Base-by-base conservation (phyloP, 208 protist species). In the Trypanosoma caninum region DNA sequence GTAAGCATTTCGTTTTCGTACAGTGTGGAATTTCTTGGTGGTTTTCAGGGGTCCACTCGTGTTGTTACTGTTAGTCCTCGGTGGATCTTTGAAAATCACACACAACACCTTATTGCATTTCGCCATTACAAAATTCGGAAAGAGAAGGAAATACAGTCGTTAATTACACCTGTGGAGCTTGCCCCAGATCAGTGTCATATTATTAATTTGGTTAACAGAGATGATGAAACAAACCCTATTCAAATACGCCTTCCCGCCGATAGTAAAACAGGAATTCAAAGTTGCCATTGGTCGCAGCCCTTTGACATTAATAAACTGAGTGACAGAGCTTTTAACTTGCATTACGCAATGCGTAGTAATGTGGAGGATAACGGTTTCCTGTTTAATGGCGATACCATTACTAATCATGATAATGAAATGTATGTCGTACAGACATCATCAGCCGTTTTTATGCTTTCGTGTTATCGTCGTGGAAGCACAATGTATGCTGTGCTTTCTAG, bases 1-100 rank as follows among this genome's bases (percentile, higher is more conserved):
- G 61, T 66, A 2, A 31, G 46, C 6, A n/a, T 82, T 33, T 50
- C 75, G 25, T 67, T 92, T 1, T 84, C 85, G 10, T 92, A 81
- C 54, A 72, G 66, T 2, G 80, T 92, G 6, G 67, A 81, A 46
- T 56, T 89, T 48, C 73, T 65, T 14, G 57, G 63, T 25, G 68
- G 60, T 30, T 25, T 42, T 42, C 42, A 35, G 18, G 73, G 70
- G 46, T 61, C 74, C 22, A 87, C 85, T 1, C 74, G 72, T 30
- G 51, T 87, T 41, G 48, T 92, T 10, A 77, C 73, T 44, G 68
- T 92, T 27, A 72, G 66, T 18, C 85, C 85, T 27, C 76, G 77
- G 16, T 92, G 85, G 85, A 73, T 92, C 28, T 9, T 92, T 30
- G 51, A 83, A 31, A 92, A 92, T 69, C 62, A 70, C 31, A 60